Evolutionary conservation across 768 basidiomycete species (phyloP).

Genomic region (Leccinum obscurum): DNA sequence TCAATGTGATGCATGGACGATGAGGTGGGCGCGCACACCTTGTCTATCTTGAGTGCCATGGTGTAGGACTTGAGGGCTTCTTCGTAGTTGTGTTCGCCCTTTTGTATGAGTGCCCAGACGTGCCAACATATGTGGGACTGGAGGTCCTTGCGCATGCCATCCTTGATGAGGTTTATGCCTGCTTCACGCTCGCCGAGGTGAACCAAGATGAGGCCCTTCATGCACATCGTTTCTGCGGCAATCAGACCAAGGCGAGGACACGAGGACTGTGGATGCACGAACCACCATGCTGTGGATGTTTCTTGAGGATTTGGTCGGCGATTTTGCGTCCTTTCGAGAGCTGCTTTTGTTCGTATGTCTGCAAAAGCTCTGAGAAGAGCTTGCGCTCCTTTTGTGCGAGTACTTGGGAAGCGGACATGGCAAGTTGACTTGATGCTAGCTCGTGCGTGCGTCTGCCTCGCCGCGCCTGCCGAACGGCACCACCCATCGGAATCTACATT

Average conservation of each 20-base stretch:
- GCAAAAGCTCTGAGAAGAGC: constrained; percentile 84
- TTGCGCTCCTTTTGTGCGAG: constrained; percentile 82
- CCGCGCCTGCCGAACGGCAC: not conserved
- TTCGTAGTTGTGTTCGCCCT: constrained; percentile 92
- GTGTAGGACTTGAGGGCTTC: constrained; percentile 92
- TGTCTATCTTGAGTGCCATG: constrained; percentile 86
- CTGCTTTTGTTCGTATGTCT: constrained; percentile 85
- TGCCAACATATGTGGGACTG: constrained; percentile 98
- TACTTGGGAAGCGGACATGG: constrained; percentile 21
- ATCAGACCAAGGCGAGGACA: not conserved
- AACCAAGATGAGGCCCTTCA: constrained; percentile 89
- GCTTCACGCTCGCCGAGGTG: constrained; percentile 80
- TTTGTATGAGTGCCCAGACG: constrained; percentile 93
- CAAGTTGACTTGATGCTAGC: no score
- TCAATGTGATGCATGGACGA: constrained; percentile 2
- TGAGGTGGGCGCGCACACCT: constrained; percentile 49
- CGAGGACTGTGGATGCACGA: constrained; percentile 21
- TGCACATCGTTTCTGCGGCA: constrained; percentile 82
- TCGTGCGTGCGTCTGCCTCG: not conserved
- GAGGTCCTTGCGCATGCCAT: constrained; percentile 77
- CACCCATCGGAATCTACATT: not conserved
- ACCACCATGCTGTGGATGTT: constrained; percentile 96
- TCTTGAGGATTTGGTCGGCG: constrained; percentile 92
- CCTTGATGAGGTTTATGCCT: constrained; percentile 80
- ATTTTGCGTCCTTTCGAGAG: constrained; percentile 89